Conservation (phyloP, 257 asterid species). For the Sherardia arvensis region DNA sequence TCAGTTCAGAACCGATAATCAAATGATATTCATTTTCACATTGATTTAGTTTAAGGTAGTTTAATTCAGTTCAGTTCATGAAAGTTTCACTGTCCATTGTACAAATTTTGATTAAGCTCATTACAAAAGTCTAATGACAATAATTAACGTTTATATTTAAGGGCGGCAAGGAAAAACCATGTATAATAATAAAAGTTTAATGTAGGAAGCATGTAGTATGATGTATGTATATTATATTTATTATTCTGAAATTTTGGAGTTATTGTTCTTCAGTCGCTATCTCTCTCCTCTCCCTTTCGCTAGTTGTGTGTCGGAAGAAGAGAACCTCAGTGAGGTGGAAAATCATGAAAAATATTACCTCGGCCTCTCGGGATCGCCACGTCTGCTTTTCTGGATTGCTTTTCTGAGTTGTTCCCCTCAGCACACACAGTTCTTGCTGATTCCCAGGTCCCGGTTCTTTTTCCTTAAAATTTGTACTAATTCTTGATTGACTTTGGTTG, state of each 20-base stretch:
- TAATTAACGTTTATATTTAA: background rate
- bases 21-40: too few relatives aligned
- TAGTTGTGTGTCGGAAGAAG: background rate
- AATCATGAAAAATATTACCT: constrained; percentile 13
- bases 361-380: constrained; percentile 43
- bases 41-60: too few relatives aligned
- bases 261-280: constrained; percentile 7
- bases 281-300: background rate
- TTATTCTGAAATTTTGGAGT: constrained; percentile 8
- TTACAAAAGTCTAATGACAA: background rate
- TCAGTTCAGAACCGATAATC: too few relatives aligned
- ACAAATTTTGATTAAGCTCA: background rate
- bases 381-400: constrained; percentile 21
- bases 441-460: constrained; percentile 38
- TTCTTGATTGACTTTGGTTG: constrained; percentile 16
- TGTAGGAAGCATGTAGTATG: background rate
- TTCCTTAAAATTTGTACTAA: background rate
- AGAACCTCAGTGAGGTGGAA: constrained; percentile 5
- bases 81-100: too few relatives aligned
- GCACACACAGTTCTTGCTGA: constrained; percentile 29
- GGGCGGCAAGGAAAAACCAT: background rate
- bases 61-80: too few relatives aligned
- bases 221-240: background rate
- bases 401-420: constrained; percentile 43
- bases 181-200: background rate